phyloP scores from a whole-genome alignment of 371 early-diverging fungal genomes.

The Haplosporangium sp. region DNA sequence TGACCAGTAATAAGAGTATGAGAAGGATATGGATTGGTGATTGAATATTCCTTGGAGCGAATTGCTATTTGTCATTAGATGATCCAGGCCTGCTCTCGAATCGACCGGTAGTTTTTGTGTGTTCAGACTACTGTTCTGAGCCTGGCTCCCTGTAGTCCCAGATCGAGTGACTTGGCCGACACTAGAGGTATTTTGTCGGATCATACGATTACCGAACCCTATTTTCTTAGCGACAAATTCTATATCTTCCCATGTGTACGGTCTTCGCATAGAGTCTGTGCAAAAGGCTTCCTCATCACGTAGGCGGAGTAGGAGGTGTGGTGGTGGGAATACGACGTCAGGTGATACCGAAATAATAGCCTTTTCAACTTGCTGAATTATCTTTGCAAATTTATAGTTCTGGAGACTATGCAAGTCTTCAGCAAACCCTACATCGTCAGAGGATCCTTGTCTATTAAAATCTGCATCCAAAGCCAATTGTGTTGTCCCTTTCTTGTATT shows the following conservation, averaged over 20 bases:
- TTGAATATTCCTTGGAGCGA: slow-evolving; percentile 64
- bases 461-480: slow-evolving; percentile 31
- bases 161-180: slow-evolving; percentile 9
- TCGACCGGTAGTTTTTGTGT: slow-evolving; percentile 57
- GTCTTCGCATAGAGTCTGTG: slow-evolving; percentile 41
- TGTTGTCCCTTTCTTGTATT: slow-evolving; percentile 51
- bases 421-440: slow-evolving; percentile 23
- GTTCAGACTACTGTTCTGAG: background rate
- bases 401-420: slow-evolving; percentile 35
- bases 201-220: slow-evolving; percentile 45
- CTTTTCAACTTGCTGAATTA: slow-evolving; percentile 61
- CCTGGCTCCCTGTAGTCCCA: background rate
- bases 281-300: slow-evolving; percentile 63
- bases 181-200: slow-evolving; percentile 12
- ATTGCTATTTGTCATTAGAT: slow-evolving; percentile 68
- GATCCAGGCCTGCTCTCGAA: slow-evolving; percentile 67
- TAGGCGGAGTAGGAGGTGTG: slow-evolving; percentile 64
- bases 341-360: slow-evolving; percentile 72
- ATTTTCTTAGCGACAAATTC: slow-evolving; percentile 52
- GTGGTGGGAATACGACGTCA: slow-evolving; percentile 66
- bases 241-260: slow-evolving; percentile 50
- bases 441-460: background rate
- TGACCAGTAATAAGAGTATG: slow-evolving; percentile 64
- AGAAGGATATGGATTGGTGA: slow-evolving; percentile 70
- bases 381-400: slow-evolving; percentile 58